These are phyloP conservation scores for Ascochyta fabae DNA, from an alignment of 2,329 filamentous ascomycete genomes.

Conservation along the genomic window DNA sequence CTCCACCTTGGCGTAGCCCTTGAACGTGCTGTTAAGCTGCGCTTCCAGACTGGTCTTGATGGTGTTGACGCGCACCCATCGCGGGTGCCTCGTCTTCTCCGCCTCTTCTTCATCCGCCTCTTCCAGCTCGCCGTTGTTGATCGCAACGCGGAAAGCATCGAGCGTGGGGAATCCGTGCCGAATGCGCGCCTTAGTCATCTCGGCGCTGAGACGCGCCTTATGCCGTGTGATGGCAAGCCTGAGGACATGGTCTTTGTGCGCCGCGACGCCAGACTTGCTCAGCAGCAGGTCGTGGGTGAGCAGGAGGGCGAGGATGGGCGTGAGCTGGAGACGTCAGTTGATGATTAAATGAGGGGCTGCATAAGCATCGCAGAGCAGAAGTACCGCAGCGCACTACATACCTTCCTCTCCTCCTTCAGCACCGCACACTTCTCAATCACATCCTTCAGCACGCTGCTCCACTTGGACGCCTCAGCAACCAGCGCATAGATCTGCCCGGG, in stretches of 20 bases:
- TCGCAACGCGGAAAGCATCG: conserved; percentile 66
- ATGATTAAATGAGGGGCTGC: background rate
- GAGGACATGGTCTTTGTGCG: conserved; percentile 79
- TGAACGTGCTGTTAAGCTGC: conserved; percentile 78
- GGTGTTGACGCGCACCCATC: conserved; percentile 90
- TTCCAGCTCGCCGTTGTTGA: conserved; percentile 55
- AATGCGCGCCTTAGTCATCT: conserved; percentile 81
- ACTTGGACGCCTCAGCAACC: conserved; percentile 86
- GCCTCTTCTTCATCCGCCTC: conserved; percentile 47
- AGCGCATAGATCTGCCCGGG: conserved; percentile 87
- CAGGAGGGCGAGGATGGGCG: conserved; percentile 78
- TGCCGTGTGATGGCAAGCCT: conserved; percentile 78
- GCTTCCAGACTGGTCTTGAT: conserved; percentile 73
- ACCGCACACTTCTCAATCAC: conserved; percentile 84
- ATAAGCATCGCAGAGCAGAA: background rate
- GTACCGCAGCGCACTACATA: conserved; percentile 48
- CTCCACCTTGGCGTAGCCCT: conserved; percentile 63
- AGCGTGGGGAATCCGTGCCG: conserved; percentile 72
- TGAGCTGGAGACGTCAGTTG: conserved; percentile 64
- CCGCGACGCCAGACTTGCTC: conserved; percentile 79
- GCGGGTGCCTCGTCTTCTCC: conserved; percentile 67
- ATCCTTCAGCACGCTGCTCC: conserved; percentile 84
- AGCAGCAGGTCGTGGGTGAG: conserved; percentile 87
- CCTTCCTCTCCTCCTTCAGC: conserved; percentile 83
- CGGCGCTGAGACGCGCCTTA: conserved; percentile 78